phyloP scores from a whole-genome alignment of 805 yeast species.

The Diddensiella caesifluorescens region DNA sequence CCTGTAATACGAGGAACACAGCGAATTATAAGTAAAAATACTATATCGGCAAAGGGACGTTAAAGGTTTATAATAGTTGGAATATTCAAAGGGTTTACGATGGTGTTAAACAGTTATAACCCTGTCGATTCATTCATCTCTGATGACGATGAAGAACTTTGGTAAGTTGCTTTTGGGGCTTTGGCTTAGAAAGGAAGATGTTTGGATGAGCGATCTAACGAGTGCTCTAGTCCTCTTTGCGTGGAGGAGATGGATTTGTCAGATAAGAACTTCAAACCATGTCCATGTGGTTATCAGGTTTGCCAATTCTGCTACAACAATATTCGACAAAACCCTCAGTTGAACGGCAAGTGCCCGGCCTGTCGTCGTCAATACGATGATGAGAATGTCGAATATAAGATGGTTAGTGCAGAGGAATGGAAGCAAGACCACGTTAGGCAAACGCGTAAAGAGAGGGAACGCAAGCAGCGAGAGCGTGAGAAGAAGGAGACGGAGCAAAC shows the following conservation, averaged over 20 bases:
- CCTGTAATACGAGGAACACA: too few relatives aligned
- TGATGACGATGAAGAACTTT: slow-evolving; percentile 75
- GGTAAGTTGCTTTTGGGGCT: slow-evolving; percentile 37
- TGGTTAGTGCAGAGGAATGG: slow-evolving; percentile 80
- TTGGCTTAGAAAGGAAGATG: not conserved
- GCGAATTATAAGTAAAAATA: too few relatives aligned
- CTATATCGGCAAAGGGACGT: too few relatives aligned
- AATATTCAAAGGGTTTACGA: not conserved
- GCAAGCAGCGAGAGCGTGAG: slow-evolving; percentile 78
- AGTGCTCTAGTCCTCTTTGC: slow-evolving; percentile 67
- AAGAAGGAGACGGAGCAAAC: slow-evolving; percentile 79
- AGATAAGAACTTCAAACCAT: slow-evolving; percentile 95
- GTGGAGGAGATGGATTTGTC: slow-evolving; percentile 97
- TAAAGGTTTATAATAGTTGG: too few relatives aligned
- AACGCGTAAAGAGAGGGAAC: slow-evolving; percentile 67
- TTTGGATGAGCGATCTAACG: not conserved
- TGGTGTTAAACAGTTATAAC: slow-evolving; percentile 2
- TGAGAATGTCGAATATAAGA: slow-evolving; percentile 81
- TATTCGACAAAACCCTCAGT: slow-evolving; percentile 89
- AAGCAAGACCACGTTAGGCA: slow-evolving; percentile 75
- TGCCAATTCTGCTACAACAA: slow-evolving; percentile 98
- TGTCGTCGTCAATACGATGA: slow-evolving; percentile 94
- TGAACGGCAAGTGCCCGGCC: slow-evolving; percentile 96
- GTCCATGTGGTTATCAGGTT: slow-evolving; percentile 98
- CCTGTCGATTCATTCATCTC: slow-evolving; percentile 54